Evolutionary conservation across 2,329 filamentous ascomycete genomes (phyloP).

Genomic region (Hypoxylon sp.): DNA sequence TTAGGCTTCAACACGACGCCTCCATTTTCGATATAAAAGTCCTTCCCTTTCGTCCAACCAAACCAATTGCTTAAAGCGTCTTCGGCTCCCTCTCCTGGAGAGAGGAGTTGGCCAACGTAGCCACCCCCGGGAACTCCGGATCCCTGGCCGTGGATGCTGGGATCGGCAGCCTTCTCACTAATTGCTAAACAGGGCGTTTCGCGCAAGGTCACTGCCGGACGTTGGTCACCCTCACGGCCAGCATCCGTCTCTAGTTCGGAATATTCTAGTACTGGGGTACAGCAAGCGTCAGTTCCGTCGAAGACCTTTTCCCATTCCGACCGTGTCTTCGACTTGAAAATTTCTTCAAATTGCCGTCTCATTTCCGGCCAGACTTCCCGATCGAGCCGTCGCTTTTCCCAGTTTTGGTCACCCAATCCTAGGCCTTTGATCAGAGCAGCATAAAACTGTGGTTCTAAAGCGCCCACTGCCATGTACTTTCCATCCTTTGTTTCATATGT

Average conservation of each 20-base stretch:
- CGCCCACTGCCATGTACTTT: slow-evolving; percentile 87
- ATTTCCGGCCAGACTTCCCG: slow-evolving; percentile 77
- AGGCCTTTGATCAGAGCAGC: slow-evolving; percentile 76
- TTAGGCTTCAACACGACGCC: slow-evolving; percentile 69
- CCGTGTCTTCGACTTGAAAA: slow-evolving; percentile 79
- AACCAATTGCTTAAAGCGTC: slow-evolving; percentile 78
- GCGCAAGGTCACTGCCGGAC: slow-evolving; percentile 77
- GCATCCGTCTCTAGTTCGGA: slow-evolving; percentile 56
- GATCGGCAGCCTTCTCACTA: slow-evolving; percentile 60
- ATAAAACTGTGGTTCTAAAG: slow-evolving; percentile 91
- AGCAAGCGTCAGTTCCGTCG: slow-evolving; percentile 92
- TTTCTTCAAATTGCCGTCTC: slow-evolving; percentile 69
- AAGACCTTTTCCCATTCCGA: slow-evolving; percentile 88
- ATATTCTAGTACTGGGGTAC: slow-evolving; percentile 87
- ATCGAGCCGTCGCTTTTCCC: slow-evolving; percentile 71
- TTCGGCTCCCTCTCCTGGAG: slow-evolving; percentile 80
- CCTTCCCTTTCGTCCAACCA: slow-evolving; percentile 79
- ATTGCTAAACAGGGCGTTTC: slow-evolving; percentile 78
- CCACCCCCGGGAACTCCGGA: slow-evolving; percentile 75
- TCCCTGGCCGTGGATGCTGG: slow-evolving; percentile 72
- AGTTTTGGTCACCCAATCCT: slow-evolving; percentile 66
- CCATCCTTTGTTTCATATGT: slow-evolving; percentile 88
- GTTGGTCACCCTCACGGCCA: slow-evolving; percentile 75
- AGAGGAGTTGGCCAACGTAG: slow-evolving; percentile 73
- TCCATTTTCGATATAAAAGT: slow-evolving; percentile 78